Evolutionary conservation across 352 stramenopile species (phyloP), one percentile per base, ranked within the genome.

Genomic region (Pythium brassicae): DNA sequence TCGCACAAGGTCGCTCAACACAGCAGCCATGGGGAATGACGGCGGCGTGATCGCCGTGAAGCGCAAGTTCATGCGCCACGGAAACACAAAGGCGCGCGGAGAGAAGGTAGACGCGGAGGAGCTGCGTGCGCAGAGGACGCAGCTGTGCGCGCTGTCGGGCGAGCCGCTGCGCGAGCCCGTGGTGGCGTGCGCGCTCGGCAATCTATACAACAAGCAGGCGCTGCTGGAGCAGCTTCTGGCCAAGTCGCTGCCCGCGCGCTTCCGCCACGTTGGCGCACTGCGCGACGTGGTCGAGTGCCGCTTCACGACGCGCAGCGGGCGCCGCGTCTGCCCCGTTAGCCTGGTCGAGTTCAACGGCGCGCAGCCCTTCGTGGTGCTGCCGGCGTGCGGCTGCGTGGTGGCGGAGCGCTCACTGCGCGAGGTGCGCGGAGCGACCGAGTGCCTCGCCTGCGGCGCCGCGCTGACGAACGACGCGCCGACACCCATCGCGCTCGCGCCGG

Each of bases 1-100:
- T n/a, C n/a, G n/a, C n/a, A 35, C 29, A 35, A 35, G 29, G 5
- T 10, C 3, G 43, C 6, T 6, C 14, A 32, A 53, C 14, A 7
- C 8, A 47, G 20, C 4, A 45, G 76, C 4, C 50, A 97, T 97
- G 91, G 91, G 91, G 47, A 96, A 95, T 60, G 91, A 97, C 69
- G 91, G 91, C 53, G 91, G 91, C 59, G 91, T 97, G 50, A 88
- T 97, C 78, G 91, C 91, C n/a, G 89, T 95, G 50, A 94, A 97
- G 81, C 85, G 91, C 78, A 94, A 95, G 78, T 97, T 95, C 72
- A 94, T 97, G 86, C 84, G 88, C 57, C 85, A 94, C 60, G 84
- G 74, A 40, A 89, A 95, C 61, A 64, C 76, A 20, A 92, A 93
- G 59, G 64, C 77, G 23, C 76, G 75, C 42, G 57, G 71, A 20